Evolutionary conservation across 352 stramenopile species (phyloP).

Genomic region (Salisapilia sapeloensis): DNA sequence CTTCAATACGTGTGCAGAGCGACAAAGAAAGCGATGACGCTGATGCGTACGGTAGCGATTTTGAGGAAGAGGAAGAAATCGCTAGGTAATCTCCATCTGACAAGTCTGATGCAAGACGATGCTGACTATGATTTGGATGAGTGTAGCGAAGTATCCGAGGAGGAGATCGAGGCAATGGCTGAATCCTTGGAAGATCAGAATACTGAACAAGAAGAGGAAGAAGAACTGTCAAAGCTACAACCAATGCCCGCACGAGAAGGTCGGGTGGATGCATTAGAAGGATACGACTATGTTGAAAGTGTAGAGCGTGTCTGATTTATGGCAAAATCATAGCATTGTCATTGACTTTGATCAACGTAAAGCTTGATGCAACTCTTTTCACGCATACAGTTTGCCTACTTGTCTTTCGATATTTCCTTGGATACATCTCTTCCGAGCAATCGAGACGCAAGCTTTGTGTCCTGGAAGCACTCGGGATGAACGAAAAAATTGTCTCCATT

Average conservation of each 20-base stretch:
- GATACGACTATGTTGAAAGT: constrained; percentile 71
- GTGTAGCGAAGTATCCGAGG: constrained; percentile 35
- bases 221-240: constrained; percentile 2
- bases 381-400: too few species aligned
- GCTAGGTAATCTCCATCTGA: constrained; percentile 21
- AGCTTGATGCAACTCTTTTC: too few species aligned
- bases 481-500: constrained; percentile 56
- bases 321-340: too few species aligned
- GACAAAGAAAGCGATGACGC: constrained; percentile 10
- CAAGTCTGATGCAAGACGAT: neutral
- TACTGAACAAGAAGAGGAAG: constrained; percentile 1
- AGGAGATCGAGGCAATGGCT: constrained; percentile 3
- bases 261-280: constrained; percentile 52
- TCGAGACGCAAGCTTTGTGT: constrained; percentile 38
- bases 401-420: too few species aligned
- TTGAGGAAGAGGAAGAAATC: constrained; percentile 67
- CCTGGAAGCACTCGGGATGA: constrained; percentile 51
- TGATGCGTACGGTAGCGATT: constrained; percentile 65
- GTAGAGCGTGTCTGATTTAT: constrained; percentile 30
- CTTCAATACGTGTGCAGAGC: neutral
- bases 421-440: too few species aligned
- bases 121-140: constrained; percentile 1
- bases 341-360: too few species aligned
- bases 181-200: constrained; percentile 2
- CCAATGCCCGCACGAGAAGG: constrained; percentile 21